Percentiles rank a stretch among this genome's conserved stretches.
Evolutionary conservation across 108 stramenopile genomes (phyloP).

Genomic region (Phaeodactylum tricornutum): DNA sequence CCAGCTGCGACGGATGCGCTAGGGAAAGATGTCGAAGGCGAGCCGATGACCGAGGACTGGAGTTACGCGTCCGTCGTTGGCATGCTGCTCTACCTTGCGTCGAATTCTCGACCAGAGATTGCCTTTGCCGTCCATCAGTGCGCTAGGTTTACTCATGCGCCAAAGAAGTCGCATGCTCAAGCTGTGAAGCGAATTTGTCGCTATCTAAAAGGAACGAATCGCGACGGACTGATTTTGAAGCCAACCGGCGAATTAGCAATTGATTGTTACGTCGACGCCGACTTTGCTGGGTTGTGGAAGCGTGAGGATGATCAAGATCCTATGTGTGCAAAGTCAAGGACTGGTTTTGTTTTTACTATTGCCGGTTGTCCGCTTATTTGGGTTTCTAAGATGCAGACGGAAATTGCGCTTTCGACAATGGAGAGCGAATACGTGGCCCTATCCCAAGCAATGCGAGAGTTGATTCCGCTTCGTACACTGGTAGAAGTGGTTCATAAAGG

Average conservation of each 20-base stretch:
- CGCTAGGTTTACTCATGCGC: conserved; percentile 18
- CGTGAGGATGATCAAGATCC: conserved; percentile 25
- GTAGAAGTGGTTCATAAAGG: neutral
- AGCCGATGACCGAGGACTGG: no score
- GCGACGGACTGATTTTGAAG: conserved; percentile 22
- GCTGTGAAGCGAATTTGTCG: conserved; percentile 26
- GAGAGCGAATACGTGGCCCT: conserved; percentile 30
- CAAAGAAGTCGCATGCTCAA: conserved; percentile 22
- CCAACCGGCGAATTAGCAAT: conserved; percentile 9
- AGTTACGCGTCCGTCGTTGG: conserved; percentile 16
- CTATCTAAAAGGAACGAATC: conserved; percentile 21
- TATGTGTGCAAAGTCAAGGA: conserved; percentile 18
- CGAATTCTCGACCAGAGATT: conserved; percentile 20
- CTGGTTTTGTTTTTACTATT: conserved; percentile 16
- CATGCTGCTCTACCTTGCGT: conserved; percentile 18
- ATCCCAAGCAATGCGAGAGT: conserved; percentile 3
- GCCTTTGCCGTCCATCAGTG: conserved; percentile 24
- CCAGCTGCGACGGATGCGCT: neutral
- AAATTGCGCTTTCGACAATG: conserved; percentile 23
- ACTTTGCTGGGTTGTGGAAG: conserved; percentile 33
- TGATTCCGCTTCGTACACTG: conserved; percentile 6
- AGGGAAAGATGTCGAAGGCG: no score
- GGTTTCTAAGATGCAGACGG: conserved; percentile 26
- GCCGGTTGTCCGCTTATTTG: conserved; percentile 29
- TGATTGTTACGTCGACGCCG: conserved; percentile 34